Conservation (phyloP, 179 eudicot species). For the Silene noctiflora region DNA sequence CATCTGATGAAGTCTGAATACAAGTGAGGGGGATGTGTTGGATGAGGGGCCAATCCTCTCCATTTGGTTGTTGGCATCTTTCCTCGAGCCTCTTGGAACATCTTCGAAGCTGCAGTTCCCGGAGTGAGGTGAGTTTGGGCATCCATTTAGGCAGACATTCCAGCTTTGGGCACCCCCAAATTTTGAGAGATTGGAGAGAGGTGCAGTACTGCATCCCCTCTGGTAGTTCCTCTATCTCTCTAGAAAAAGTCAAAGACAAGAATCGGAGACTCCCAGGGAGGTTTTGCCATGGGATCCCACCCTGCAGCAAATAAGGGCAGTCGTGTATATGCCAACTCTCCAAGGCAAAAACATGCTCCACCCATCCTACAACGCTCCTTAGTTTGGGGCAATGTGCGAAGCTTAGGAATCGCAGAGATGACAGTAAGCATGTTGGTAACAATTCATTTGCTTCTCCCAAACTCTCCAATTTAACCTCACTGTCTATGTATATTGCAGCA, state of each 20-base stretch:
- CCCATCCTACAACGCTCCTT: slow-evolving; percentile 2
- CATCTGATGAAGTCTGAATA: too few species aligned
- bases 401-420: neutral
- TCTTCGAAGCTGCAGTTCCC: neutral
- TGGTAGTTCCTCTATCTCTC: slow-evolving; percentile 8
- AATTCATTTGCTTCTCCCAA: neutral
- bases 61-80: slow-evolving; percentile 6
- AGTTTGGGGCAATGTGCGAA: neutral
- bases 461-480: neutral
- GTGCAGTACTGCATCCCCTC: slow-evolving; percentile 17
- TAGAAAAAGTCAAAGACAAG: neutral
- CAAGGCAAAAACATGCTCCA: slow-evolving; percentile 11
- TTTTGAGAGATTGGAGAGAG: slow-evolving; percentile 9
- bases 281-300: slow-evolving; percentile 11
- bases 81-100: neutral
- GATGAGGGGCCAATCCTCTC: slow-evolving; percentile 15
- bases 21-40: slow-evolving; percentile 13
- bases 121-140: slow-evolving; percentile 21
- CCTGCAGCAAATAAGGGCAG: neutral
- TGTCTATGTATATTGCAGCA: neutral
- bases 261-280: neutral
- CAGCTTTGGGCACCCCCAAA: neutral
- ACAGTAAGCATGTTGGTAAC: neutral
- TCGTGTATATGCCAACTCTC: neutral
- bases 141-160: slow-evolving; percentile 16